These are phyloP conservation scores for Protea cynaroides DNA, from an alignment of 164 flowering plant genomes.

Conservation along the genomic window DNA sequence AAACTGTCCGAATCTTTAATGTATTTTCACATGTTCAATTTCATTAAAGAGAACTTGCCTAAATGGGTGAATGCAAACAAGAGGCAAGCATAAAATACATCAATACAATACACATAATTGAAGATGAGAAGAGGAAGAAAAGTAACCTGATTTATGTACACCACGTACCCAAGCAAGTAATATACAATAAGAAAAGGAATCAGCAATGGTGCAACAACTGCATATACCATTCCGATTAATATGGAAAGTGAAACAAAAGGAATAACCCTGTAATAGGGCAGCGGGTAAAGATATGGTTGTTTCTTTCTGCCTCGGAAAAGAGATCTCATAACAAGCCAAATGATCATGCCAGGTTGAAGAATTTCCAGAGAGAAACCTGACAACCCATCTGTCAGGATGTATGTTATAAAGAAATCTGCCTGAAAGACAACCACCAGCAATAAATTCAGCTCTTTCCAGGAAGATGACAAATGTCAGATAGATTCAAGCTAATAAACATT, in stretches of 20 bases:
- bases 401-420: slow-evolving; percentile 92
- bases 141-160: slow-evolving; percentile 72
- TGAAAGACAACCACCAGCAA: slow-evolving; percentile 25
- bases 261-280: slow-evolving; percentile 68
- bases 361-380: slow-evolving; percentile 82
- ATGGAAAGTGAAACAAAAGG: slow-evolving; percentile 58
- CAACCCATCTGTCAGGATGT: slow-evolving; percentile 71
- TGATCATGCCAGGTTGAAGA: slow-evolving; percentile 68
- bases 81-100: neutral
- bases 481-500: too few relatives aligned
- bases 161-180: slow-evolving; percentile 69
- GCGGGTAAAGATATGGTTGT: slow-evolving; percentile 55
- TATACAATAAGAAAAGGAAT: slow-evolving; percentile 83
- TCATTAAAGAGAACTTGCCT: neutral
- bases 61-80: neutral
- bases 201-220: slow-evolving; percentile 71
- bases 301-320: slow-evolving; percentile 42
- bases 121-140: slow-evolving; percentile 1
- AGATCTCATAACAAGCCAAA: slow-evolving; percentile 46
- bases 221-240: slow-evolving; percentile 80
- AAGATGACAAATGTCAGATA: neutral
- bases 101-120: neutral
- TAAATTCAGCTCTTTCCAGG: neutral
- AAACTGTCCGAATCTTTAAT: too few relatives aligned
- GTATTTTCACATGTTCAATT: neutral